Percentiles rank a stretch among this genome's conserved stretches.
phyloP scores from a whole-genome alignment of 768 basidiomycete species.

The Agrocybe praecox region DNA sequence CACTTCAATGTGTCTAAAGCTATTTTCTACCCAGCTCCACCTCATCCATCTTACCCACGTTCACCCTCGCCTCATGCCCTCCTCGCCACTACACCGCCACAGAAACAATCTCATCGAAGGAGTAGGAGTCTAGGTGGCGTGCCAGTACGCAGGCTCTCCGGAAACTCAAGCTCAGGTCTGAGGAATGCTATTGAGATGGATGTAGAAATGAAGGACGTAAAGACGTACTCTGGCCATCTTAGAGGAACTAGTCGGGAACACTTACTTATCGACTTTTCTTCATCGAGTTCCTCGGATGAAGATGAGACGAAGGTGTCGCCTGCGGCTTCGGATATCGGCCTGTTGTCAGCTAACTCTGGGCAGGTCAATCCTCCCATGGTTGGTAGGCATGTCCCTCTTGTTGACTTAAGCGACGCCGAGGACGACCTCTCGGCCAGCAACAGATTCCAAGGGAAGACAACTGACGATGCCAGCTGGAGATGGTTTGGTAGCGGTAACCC shows the following conservation, averaged over 20 bases:
- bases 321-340: conserved; percentile 22
- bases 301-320: conserved; percentile 19
- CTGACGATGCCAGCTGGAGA: conserved; percentile 13
- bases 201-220: conserved; percentile 1
- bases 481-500: conserved; percentile 9
- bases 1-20: conserved; percentile 2
- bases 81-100: conserved; percentile 25
- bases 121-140: conserved; percentile 28
- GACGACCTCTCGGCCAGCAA: no score
- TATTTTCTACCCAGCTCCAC: conserved; percentile 2
- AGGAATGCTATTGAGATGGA: conserved; percentile 14
- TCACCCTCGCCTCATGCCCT: conserved; percentile 22
- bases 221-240: conserved; percentile 5
- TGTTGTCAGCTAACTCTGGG: conserved; percentile 4
- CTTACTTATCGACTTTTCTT: conserved; percentile 26
- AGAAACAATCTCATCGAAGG: conserved; percentile 18
- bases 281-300: conserved; percentile 17
- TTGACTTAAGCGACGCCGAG: conserved; percentile 10
- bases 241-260: conserved; percentile 17
- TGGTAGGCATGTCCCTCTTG: conserved; percentile 17
- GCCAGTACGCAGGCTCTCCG: conserved; percentile 24
- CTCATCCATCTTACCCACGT: conserved; percentile 11
- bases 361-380: conserved; percentile 6
- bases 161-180: conserved; percentile 17
- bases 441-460: neutral